phyloP scores from a whole-genome alignment of 345 rosid species.

The Dipteronia sinensis region DNA sequence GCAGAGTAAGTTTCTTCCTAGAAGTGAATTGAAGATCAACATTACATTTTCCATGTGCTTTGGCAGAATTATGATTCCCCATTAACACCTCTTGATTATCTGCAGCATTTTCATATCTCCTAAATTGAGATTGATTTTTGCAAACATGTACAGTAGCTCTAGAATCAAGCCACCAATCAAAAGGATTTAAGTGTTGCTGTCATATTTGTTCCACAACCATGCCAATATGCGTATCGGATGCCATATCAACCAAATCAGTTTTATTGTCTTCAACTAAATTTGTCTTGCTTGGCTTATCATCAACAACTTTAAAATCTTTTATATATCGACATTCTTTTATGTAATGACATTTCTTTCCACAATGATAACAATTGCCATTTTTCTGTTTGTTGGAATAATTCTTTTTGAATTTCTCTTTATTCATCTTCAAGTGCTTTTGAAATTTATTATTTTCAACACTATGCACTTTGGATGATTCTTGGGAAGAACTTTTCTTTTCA shows the following conservation, averaged over 20 bases:
- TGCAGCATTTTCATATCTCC: neutral
- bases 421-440: neutral
- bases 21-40: neutral
- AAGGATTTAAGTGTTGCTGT: neutral
- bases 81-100: neutral
- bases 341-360: neutral
- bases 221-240: neutral
- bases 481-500: neutral
- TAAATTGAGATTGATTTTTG: neutral
- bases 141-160: neutral
- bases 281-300: neutral
- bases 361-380: neutral
- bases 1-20: too few relatives aligned
- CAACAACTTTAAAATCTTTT: neutral
- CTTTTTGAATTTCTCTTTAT: neutral
- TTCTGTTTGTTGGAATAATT: neutral
- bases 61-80: neutral
- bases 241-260: neutral
- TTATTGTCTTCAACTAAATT: too few relatives aligned
- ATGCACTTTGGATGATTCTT: neutral
- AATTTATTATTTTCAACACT: constrained; percentile 3
- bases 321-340: neutral
- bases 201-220: neutral
- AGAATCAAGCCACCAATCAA: neutral
- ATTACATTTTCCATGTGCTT: neutral